phyloP scores from a whole-genome alignment of 148 eudicot species.

The Nyssa sinensis region DNA sequence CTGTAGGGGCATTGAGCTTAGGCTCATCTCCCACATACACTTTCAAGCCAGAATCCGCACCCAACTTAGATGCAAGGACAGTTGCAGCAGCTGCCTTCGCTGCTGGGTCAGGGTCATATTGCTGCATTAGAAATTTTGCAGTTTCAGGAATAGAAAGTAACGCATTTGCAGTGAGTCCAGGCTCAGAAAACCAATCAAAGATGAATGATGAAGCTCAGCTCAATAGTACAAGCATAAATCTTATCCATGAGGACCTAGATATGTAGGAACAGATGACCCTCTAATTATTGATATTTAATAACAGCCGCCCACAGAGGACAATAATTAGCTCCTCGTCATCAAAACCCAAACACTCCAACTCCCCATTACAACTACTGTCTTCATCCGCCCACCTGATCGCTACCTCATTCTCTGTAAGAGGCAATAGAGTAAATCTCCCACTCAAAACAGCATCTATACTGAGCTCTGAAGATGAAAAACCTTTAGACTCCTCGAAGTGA shows the following conservation, averaged over 20 bases:
- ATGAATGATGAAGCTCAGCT: neutral
- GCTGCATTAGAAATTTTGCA: constrained; percentile 47
- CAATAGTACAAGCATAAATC: neutral
- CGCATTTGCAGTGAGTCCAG: neutral
- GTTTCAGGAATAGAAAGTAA: neutral
- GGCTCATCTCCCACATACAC: constrained; percentile 63
- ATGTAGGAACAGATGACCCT: neutral
- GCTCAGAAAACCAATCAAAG: neutral
- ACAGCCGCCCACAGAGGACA: too few species aligned
- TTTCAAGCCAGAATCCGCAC: constrained; percentile 86
- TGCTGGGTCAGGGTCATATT: constrained; percentile 93
- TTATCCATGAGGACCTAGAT: neutral
- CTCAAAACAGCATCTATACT: too few species aligned
- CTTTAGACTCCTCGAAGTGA: too few species aligned
- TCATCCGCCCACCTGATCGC: too few species aligned
- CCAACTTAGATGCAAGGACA: constrained; percentile 85
- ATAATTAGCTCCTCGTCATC: too few species aligned
- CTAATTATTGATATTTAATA: too few species aligned
- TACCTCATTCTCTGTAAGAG: too few species aligned
- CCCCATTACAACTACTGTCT: too few species aligned
- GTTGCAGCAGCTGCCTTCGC: constrained; percentile 97
- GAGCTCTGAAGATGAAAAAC: too few species aligned
- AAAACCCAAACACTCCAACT: too few species aligned
- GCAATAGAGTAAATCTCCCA: too few species aligned
- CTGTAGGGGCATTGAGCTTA: constrained; percentile 33